These are phyloP conservation scores for Kalanchoe fedtschenkoi DNA, from an alignment of 164 flowering plant genomes.

Conservation along the genomic window DNA sequence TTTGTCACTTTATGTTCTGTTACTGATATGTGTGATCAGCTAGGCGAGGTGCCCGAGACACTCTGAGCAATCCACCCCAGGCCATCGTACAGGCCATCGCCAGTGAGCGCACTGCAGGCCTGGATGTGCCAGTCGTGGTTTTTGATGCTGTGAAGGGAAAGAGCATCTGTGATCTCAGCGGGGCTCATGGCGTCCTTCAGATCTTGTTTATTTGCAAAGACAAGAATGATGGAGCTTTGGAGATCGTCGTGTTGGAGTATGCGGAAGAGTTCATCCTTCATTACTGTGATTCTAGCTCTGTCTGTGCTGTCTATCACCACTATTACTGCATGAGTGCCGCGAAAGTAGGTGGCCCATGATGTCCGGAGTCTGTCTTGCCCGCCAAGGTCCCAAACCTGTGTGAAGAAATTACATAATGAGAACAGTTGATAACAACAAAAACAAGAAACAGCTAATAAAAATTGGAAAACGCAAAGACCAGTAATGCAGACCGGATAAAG, in stretches of 20 bases:
- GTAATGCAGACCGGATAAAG: too few relatives aligned
- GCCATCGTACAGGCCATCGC: conserved; percentile 81
- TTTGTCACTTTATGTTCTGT: too few relatives aligned
- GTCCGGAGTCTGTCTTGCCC: conserved; percentile 87
- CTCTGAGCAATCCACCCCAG: conserved; percentile 79
- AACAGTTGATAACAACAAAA: neutral
- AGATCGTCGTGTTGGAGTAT: conserved; percentile 76
- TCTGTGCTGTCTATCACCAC: conserved; percentile 92
- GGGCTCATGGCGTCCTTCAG: conserved; percentile 88
- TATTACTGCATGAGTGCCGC: conserved; percentile 89
- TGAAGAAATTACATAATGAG: too few relatives aligned
- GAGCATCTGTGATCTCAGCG: conserved; percentile 78
- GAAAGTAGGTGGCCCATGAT: conserved; percentile 90
- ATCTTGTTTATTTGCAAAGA: conserved; percentile 92
- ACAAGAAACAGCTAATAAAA: neutral
- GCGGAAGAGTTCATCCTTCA: conserved; percentile 86
- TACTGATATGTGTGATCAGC: too few relatives aligned
- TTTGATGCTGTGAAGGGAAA: conserved; percentile 90
- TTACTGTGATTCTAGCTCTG: conserved; percentile 63
- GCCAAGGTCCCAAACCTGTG: conserved; percentile 91
- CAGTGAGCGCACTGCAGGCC: conserved; percentile 80
- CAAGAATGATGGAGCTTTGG: conserved; percentile 55
- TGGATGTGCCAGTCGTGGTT: conserved; percentile 95
- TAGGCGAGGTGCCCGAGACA: conserved; percentile 57
- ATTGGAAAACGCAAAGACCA: too few relatives aligned